Base-by-base conservation (phyloP, 2,329 filamentous ascomycete species). In the Fusarium nygamai region DNA sequence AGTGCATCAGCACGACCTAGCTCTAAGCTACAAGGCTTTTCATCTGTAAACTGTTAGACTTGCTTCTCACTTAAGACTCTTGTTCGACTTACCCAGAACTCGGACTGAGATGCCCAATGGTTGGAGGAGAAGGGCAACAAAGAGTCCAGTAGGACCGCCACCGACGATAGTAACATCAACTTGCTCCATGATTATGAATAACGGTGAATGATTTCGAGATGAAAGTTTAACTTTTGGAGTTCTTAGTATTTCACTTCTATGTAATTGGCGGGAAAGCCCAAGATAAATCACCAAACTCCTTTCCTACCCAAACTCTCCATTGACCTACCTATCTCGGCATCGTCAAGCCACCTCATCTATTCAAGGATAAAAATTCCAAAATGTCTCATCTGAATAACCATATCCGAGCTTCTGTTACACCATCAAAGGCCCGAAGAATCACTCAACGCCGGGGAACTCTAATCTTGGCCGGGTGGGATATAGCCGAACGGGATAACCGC, bases 1-100 rank as follows among this genome's bases (percentile, higher is more conserved):
- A 87, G 78, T 0, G 86, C 86, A 75, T 87, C 86, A 43, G 86
- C 86, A 27, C 86, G 80, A 5, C 86, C 86, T 8, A 86, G 73
- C 8, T 83, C 78, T 8, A 87, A 74, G 1, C 83, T 81, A 0
- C 77, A 78, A 2, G 81, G 71, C 70, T 86, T 85, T 50, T 78
- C 82, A 46, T 85, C 85, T 86, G 5, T 6, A 48, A 8, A 20
- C 1, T 27, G 38, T 77, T 14, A 73, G 46, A 9, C 6, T 17
- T 12, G 16, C 6, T 27, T 31, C 3, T 16, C 8, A 4, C 0
- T 1, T 14, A 1, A 6, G 4, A 1, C 2, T 6, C 3, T 11
- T 2, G 8, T 4, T 0, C 5, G 39, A 33, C 78, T 64, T 65
- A 83, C 81, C 84, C 8, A 85, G 73, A 11, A 86, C 78, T 10